These are phyloP conservation scores for Peronospora farinosa DNA, from an alignment of 352 stramenopile species.

Conservation along the genomic window DNA sequence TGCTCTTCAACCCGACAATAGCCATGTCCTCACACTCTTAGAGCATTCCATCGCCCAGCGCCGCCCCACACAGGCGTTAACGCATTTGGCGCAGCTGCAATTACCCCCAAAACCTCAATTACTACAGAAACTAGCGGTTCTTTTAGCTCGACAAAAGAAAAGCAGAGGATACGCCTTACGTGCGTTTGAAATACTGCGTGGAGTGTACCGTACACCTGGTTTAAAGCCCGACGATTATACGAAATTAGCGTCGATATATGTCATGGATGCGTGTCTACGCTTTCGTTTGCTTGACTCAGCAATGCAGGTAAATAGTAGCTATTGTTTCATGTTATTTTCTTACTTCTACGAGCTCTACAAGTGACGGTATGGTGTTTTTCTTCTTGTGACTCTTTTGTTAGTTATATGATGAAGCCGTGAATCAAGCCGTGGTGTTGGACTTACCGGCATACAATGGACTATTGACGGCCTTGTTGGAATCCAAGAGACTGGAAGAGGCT, in stretches of 20 bases:
- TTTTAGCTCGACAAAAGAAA: constrained; percentile 43
- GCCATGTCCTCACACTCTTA: constrained; percentile 21
- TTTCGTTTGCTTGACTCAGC: constrained; percentile 47
- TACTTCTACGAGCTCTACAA: constrained; percentile 6
- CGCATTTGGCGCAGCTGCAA: constrained; percentile 33
- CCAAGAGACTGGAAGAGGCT: constrained; percentile 43
- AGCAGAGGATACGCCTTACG: constrained; percentile 17
- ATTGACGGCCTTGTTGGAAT: constrained; percentile 37
- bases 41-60: constrained; percentile 35
- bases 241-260: constrained; percentile 58
- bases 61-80: constrained; percentile 29
- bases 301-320: constrained; percentile 34
- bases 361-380: constrained; percentile 8
- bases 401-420: constrained; percentile 56
- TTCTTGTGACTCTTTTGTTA: constrained; percentile 14
- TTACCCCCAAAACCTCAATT: constrained; percentile 23
- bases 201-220: constrained; percentile 34
- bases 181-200: constrained; percentile 38
- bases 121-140: constrained; percentile 44
- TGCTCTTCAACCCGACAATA: constrained; percentile 1
- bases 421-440: constrained; percentile 49
- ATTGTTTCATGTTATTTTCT: constrained; percentile 4
- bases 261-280: constrained; percentile 58
- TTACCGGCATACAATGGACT: constrained; percentile 51
- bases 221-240: constrained; percentile 54